phyloP scores from a whole-genome alignment of 129 eudicot genomes.

The Apium graveolens region DNA sequence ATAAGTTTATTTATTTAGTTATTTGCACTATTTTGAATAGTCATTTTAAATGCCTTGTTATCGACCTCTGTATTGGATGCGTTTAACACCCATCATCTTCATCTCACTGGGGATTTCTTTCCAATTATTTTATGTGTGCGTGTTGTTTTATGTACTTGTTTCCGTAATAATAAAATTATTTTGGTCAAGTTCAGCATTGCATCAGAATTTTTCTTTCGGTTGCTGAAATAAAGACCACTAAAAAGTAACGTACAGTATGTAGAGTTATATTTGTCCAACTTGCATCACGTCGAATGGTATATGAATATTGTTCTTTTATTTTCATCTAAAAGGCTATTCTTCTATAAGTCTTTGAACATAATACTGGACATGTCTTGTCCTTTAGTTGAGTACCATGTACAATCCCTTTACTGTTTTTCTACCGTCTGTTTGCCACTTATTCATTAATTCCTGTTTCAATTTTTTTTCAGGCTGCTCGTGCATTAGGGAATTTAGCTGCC shows the following conservation, averaged over 20 bases:
- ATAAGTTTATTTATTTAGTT: neutral
- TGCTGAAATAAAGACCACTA: neutral
- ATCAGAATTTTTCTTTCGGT: neutral
- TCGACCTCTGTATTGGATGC: neutral
- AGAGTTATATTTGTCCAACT: neutral
- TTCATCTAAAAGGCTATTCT: neutral
- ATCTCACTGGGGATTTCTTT: neutral
- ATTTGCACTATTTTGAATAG: neutral
- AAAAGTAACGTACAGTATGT: neutral
- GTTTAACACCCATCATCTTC: neutral
- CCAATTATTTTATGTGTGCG: neutral
- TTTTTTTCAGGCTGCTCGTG: conserved; percentile 85
- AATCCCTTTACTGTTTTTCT: neutral
- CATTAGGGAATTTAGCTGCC: conserved; percentile 97
- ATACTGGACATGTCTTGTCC: neutral
- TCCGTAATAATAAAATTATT: neutral
- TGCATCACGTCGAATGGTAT: neutral
- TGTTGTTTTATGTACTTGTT: neutral
- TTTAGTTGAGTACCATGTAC: neutral
- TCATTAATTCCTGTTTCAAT: conserved; percentile 4
- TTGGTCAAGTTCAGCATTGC: neutral
- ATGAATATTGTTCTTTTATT: neutral
- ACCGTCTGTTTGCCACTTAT: neutral
- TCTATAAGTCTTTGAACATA: neutral
- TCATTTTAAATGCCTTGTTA: neutral